phyloP scores from a whole-genome alignment of 2,329 filamentous ascomycete species.

The Fusarium pseudocircinatum region DNA sequence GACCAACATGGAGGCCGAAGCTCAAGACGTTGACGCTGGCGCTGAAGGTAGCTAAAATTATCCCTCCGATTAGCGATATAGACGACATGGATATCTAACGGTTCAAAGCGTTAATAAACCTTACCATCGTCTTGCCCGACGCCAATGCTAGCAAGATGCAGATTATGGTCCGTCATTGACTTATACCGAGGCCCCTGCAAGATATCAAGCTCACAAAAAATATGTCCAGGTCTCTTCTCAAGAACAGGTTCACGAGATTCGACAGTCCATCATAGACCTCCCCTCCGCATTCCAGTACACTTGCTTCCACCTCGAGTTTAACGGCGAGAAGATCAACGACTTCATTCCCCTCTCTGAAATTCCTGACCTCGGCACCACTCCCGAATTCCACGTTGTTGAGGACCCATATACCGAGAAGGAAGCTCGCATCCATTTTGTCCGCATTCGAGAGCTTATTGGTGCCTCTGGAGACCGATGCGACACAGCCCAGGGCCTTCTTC shows the following conservation, averaged over 20 bases:
- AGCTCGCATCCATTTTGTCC: conserved; percentile 90
- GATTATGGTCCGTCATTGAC: conserved; percentile 74
- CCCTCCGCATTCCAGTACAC: conserved; percentile 96
- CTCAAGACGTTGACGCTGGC: conserved; percentile 42
- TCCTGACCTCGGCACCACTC: conserved; percentile 77
- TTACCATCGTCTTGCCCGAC: conserved; percentile 85
- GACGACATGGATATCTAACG: conserved; percentile 25
- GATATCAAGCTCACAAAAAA: conserved; percentile 28
- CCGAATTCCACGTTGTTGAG: conserved; percentile 84
- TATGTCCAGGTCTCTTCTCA: conserved; percentile 80
- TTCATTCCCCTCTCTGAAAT: conserved; percentile 93
- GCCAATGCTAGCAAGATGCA: conserved; percentile 77
- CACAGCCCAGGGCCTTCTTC: conserved; percentile 83
- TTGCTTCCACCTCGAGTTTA: conserved; percentile 96
- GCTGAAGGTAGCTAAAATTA: conserved; percentile 46
- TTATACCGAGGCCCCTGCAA: conserved; percentile 1
- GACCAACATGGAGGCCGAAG: conserved; percentile 39
- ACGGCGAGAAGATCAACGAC: conserved; percentile 91
- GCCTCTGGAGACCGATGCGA: conserved; percentile 90
- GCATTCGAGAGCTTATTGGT: conserved; percentile 91
- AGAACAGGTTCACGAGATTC: conserved; percentile 97
- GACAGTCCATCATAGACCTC: conserved; percentile 94
- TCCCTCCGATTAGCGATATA: conserved; percentile 1
- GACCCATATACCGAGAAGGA: conserved; percentile 99
- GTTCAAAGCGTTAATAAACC: conserved; percentile 60